Conservation (phyloP, 495 filamentous ascomycete genomes). For the Penicillium turbatum region DNA sequence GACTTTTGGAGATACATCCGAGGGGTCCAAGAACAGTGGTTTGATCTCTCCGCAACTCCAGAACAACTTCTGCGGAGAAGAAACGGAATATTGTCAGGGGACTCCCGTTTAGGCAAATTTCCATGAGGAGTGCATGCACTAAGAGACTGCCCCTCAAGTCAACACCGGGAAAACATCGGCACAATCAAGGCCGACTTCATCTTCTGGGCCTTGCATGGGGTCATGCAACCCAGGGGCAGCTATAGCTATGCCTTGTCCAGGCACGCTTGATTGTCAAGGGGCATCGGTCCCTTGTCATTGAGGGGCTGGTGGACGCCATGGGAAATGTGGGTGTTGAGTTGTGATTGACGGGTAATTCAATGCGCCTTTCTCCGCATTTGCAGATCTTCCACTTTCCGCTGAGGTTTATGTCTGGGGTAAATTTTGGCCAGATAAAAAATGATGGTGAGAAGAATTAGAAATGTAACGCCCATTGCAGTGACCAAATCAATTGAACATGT, state of each 20-base stretch:
- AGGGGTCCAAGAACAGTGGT: slow-evolving; percentile 1
- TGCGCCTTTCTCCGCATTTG: slow-evolving; percentile 8
- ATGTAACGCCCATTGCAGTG: no score
- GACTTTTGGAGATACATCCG: background rate
- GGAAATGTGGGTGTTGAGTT: background rate
- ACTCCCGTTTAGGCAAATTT: slow-evolving; percentile 18
- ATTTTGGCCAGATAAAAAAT: no score
- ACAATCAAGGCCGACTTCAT: slow-evolving; percentile 6
- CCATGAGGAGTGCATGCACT: slow-evolving; percentile 19
- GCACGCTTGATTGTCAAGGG: background rate
- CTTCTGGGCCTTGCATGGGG: background rate
- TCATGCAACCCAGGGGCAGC: background rate
- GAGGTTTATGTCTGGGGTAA: no score
- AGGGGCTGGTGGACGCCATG: background rate
- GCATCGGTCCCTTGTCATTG: slow-evolving; percentile 2
- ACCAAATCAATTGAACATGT: no score
- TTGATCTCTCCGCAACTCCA: background rate
- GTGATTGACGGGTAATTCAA: slow-evolving; percentile 22
- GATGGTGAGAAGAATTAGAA: no score
- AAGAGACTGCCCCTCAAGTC: background rate
- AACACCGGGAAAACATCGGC: slow-evolving; percentile 13
- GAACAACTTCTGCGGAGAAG: background rate
- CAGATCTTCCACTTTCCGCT: slow-evolving; percentile 18
- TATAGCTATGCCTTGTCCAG: background rate
- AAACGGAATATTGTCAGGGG: slow-evolving; percentile 1